Evolutionary conservation across 495 filamentous ascomycete species (phyloP).

Genomic region (Podospora anserina): DNA sequence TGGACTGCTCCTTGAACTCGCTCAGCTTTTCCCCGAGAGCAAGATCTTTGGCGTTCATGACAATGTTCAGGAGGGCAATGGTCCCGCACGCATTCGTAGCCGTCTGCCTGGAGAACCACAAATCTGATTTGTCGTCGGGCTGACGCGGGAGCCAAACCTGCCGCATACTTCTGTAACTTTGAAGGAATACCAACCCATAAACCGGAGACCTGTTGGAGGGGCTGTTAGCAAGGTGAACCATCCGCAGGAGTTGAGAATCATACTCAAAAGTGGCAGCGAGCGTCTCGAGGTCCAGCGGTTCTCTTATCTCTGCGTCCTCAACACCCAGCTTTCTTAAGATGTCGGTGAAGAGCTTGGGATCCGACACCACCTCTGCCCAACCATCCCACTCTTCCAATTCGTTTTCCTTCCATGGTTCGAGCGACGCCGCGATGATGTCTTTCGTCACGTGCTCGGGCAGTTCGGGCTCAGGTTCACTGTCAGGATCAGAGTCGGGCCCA

Average conservation of each 20-base stretch:
- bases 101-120: constrained; percentile 97
- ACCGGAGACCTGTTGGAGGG: constrained; percentile 57
- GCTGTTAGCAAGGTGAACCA: not conserved
- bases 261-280: constrained; percentile 67
- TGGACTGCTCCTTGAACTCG: constrained; percentile 69
- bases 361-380: constrained; percentile 87
- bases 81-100: constrained; percentile 82
- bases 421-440: constrained; percentile 35
- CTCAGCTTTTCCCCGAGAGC: constrained; percentile 63
- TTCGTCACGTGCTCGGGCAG: constrained; percentile 31
- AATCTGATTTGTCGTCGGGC: constrained; percentile 50
- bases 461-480: no score
- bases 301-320: constrained; percentile 67
- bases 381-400: constrained; percentile 54
- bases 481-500: no score
- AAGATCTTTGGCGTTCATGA: constrained; percentile 70
- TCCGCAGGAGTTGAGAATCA: constrained; percentile 15
- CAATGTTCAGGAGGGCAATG: constrained; percentile 82
- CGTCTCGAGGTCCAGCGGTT: constrained; percentile 73
- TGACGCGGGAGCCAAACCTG: constrained; percentile 31
- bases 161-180: constrained; percentile 61
- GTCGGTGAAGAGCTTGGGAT: constrained; percentile 81
- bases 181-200: constrained; percentile 81
- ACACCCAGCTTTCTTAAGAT: constrained; percentile 79
- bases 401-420: constrained; percentile 37